A percentile compares a stretch with the other conserved stretches of the same genome.
phyloP scores from a whole-genome alignment of 2,329 filamentous ascomycete species.

The Whalleya microplaca region DNA sequence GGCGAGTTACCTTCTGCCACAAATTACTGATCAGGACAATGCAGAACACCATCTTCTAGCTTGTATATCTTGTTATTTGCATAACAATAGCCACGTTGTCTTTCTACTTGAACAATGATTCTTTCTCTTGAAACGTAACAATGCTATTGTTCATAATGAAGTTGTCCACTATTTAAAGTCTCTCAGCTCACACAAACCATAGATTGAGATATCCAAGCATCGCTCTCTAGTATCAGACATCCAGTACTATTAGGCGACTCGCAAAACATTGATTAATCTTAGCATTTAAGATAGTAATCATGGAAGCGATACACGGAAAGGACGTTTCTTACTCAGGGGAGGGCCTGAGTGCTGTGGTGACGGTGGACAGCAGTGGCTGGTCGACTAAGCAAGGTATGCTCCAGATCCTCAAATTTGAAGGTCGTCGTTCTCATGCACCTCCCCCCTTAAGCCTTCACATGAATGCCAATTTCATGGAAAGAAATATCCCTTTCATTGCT shows the following conservation, averaged over 20 bases:
- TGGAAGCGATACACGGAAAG: neutral
- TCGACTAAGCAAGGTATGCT: constrained; percentile 3
- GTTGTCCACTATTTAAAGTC: neutral
- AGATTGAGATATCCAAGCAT: neutral
- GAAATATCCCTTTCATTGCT: neutral
- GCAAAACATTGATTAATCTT: neutral
- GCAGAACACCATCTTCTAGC: too few species aligned
- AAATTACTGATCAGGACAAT: too few species aligned
- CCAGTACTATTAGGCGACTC: neutral
- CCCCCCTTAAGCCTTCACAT: neutral
- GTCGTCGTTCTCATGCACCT: constrained; percentile 2
- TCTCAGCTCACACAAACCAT: neutral
- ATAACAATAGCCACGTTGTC: neutral
- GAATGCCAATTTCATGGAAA: neutral
- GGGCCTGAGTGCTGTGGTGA: neutral
- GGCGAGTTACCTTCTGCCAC: too few species aligned
- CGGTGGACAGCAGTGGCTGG: constrained; percentile 15
- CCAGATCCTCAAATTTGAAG: constrained; percentile 5
- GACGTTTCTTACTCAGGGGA: constrained; percentile 1
- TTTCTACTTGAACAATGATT: neutral
- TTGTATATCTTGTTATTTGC: too few species aligned
- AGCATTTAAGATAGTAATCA: neutral
- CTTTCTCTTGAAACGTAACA: neutral
- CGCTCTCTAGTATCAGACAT: neutral
- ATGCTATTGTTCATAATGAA: neutral